Base-by-base conservation (phyloP, 139 green algal species). In the Chlorella vulgaris region DNA sequence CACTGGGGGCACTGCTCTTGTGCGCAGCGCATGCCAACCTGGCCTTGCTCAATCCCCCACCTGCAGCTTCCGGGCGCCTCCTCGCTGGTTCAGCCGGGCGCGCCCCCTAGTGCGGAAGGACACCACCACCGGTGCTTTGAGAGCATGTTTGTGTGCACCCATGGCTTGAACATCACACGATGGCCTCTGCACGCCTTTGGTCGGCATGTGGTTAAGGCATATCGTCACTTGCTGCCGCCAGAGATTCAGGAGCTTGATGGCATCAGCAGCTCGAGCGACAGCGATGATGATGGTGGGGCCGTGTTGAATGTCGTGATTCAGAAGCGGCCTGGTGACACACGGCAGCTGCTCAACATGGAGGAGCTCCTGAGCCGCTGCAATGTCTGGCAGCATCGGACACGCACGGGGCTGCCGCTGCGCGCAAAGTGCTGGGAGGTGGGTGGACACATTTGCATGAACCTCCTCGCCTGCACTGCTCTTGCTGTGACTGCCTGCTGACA, bases 161-260 rank as follows among this genome's bases (percentile, higher is more conserved):
- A 76, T 10, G 69, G 69, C 15, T 29, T 76, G 7, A 76, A 76
- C 42, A 76, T 62, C 43, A 76, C 42, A 19, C 69, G 69, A 21
- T 76, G 69, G 69, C 69, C 69, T 19, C 69, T 76, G n/a, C 69
- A 76, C n/a, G 43, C 24, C 42, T 78, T 35, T 19, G 71, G 71
- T 10, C 71, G 35, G 22, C 71, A 78, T 24, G 4, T 78, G 18
- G 71, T 66, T 33, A 3, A 35, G 6, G 7, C 50, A 18, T 78
- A 78, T 35, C 24, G 24, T 19, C 71, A 67, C 50, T 33, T 61
- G 31, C 22, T 78, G 35, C 31, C 31, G 8, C 31, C 71, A 53
- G 71, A 67, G 3, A 35, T 33, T 3, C 33, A 35, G 2, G 50
- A 7, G 7, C 8, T n/a, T 19, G 71, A 29, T 3, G 69, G 6